These are phyloP conservation scores for Xylaria hypoxylon DNA, from an alignment of 2,329 filamentous ascomycete genomes.

Conservation along the genomic window DNA sequence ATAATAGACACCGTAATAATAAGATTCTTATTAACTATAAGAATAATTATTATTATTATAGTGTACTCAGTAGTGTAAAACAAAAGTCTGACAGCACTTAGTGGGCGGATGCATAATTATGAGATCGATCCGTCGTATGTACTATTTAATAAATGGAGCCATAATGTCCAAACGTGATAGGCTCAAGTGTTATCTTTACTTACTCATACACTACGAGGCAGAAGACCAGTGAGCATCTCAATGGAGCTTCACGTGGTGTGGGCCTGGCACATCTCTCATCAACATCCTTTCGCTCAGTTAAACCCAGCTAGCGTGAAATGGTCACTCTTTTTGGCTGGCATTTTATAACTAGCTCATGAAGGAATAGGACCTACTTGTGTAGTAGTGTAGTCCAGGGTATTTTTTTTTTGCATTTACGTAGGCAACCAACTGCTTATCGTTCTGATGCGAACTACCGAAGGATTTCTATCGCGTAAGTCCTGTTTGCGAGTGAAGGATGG, in stretches of 20 bases:
- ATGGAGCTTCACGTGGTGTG: slow-evolving; percentile 26
- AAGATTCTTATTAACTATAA: too few relatives aligned
- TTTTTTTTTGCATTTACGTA: background rate
- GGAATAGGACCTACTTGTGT: background rate
- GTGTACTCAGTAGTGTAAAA: too few relatives aligned
- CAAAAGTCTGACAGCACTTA: background rate
- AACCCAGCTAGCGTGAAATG: slow-evolving; percentile 2
- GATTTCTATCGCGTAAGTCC: slow-evolving; percentile 9
- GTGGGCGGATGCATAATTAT: slow-evolving; percentile 8
- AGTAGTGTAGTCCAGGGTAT: background rate
- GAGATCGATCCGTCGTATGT: slow-evolving; percentile 4
- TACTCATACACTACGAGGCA: too few relatives aligned
- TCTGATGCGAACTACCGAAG: slow-evolving; percentile 17
- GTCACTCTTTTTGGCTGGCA: background rate
- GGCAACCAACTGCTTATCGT: slow-evolving; percentile 4
- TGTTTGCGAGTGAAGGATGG: slow-evolving; percentile 9
- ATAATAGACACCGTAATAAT: slow-evolving; percentile 18
- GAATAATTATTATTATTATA: too few relatives aligned
- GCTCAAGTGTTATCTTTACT: slow-evolving; percentile 4
- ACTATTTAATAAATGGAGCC: slow-evolving; percentile 1
- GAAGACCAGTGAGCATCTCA: slow-evolving; percentile 23
- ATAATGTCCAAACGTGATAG: slow-evolving; percentile 18
- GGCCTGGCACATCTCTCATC: slow-evolving; percentile 8
- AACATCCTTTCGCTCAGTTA: slow-evolving; percentile 7
- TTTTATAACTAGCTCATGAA: slow-evolving; percentile 1